phyloP scores from a whole-genome alignment of 306 rosid species.

The Dalbergia cultrata region DNA sequence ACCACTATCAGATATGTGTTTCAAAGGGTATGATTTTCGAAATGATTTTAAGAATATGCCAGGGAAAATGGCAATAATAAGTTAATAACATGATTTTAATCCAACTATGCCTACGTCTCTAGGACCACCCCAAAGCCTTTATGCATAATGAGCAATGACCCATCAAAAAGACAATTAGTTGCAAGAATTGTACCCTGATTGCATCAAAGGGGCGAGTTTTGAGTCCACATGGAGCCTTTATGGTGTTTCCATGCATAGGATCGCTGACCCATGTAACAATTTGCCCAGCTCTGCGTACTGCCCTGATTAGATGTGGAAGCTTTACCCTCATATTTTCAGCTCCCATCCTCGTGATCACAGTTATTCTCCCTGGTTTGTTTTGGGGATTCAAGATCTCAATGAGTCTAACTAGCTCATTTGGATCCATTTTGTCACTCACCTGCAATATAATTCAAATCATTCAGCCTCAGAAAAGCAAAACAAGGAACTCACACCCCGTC shows the following conservation, averaged over 20 bases:
- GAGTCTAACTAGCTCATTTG: conserved; percentile 77
- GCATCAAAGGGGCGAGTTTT: conserved; percentile 90
- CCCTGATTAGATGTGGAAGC: conserved; percentile 88
- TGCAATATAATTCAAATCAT: conserved; percentile 46
- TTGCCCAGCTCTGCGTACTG: conserved; percentile 76
- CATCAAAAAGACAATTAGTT: conserved; percentile 1
- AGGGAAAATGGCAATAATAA: not conserved
- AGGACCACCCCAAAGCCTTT: not conserved
- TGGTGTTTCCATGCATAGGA: conserved; percentile 95
- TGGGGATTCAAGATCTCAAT: conserved; percentile 81
- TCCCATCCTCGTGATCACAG: conserved; percentile 86
- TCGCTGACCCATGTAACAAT: conserved; percentile 90
- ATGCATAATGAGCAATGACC: not conserved
- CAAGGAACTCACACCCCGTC: conserved; percentile 7
- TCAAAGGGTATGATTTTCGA: not conserved
- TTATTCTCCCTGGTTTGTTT: conserved; percentile 83
- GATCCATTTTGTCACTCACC: conserved; percentile 91
- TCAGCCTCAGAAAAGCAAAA: not conserved
- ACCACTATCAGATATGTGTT: too few species aligned
- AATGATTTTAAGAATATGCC: not conserved
- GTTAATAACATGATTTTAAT: not conserved
- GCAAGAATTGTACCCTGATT: conserved; percentile 63
- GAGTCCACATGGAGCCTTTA: conserved; percentile 87
- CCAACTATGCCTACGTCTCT: too few species aligned
- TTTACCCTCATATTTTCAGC: conserved; percentile 91